phyloP scores from a whole-genome alignment of 768 basidiomycete species.

The Suillus discolor region DNA sequence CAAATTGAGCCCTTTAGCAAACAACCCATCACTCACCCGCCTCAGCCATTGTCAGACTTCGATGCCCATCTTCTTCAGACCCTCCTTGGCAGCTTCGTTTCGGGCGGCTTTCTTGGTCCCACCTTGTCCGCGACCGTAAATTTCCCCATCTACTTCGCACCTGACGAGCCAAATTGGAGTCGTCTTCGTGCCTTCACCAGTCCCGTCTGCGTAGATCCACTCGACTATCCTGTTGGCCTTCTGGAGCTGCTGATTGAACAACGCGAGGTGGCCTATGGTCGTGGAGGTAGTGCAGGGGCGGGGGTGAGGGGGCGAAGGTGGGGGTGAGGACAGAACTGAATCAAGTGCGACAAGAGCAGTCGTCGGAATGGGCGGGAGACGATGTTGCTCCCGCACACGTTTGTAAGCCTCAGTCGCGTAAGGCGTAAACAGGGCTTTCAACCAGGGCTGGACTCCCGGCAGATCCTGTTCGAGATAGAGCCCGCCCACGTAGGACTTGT shows the following conservation, averaged over 20 bases:
- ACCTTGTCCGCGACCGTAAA: constrained; percentile 64
- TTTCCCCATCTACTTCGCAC: constrained; percentile 61
- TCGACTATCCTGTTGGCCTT: constrained; percentile 59
- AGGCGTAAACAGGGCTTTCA: constrained; percentile 61
- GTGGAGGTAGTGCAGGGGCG: constrained; percentile 22
- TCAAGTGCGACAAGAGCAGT: constrained; percentile 9
- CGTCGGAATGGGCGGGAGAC: constrained; percentile 50
- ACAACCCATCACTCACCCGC: constrained; percentile 13
- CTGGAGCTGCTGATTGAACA: constrained; percentile 81
- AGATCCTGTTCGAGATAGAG: constrained; percentile 73
- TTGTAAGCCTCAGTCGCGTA: constrained; percentile 65
- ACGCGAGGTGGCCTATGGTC: constrained; percentile 64
- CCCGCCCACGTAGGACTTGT: constrained; percentile 79
- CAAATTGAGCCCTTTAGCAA: constrained; percentile 23
- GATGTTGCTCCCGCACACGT: constrained; percentile 66
- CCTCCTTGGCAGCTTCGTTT: constrained; percentile 81
- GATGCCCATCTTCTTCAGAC: constrained; percentile 61
- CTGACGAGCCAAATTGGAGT: constrained; percentile 78
- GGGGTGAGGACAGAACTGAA: constrained; percentile 3
- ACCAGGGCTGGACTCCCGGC: constrained; percentile 56
- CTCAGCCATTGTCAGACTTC: constrained; percentile 34
- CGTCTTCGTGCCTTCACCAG: constrained; percentile 51
- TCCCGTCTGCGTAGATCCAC: constrained; percentile 66
- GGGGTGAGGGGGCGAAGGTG: constrained; percentile 18
- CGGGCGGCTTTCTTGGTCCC: constrained; percentile 79